phyloP scores from a whole-genome alignment of 208 protist genomes.

The Kentomonas sorsogonicus region DNA sequence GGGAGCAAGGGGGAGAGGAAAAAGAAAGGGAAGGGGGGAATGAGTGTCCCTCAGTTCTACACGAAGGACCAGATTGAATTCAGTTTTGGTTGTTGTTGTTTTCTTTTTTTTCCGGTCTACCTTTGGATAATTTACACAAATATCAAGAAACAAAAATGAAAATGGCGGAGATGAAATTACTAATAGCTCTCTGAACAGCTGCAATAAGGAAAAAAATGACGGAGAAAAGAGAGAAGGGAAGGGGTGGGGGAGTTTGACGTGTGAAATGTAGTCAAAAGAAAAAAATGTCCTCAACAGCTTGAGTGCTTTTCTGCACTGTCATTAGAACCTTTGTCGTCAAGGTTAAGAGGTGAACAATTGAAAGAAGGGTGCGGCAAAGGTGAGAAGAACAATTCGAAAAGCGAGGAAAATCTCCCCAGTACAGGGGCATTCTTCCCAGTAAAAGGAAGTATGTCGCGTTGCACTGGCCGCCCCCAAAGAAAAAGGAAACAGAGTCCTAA shows the following conservation, averaged over 20 bases:
- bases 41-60: too few relatives aligned
- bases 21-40: too few relatives aligned
- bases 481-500: too few relatives aligned
- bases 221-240: conserved; percentile 10
- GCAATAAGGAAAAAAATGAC: background rate
- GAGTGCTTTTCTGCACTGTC: background rate
- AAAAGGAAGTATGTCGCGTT: too few relatives aligned
- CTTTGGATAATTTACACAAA: too few relatives aligned
- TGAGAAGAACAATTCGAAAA: conserved; percentile 2
- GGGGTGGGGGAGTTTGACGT: background rate
- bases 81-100: too few relatives aligned
- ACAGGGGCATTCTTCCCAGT: background rate
- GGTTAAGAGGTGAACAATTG: background rate
- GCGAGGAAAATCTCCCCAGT: background rate
- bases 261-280: conserved; percentile 9
- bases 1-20: background rate
- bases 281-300: background rate
- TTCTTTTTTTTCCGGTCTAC: too few relatives aligned
- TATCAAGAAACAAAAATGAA: conserved; percentile 3
- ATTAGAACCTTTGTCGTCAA: too few relatives aligned
- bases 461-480: too few relatives aligned
- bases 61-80: too few relatives aligned
- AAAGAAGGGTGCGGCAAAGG: background rate
- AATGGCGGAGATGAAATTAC: background rate
- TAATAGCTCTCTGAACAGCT: background rate